Conservation (phyloP, 495 filamentous ascomycete species). For the Aspergillus olivimuriae region DNA sequence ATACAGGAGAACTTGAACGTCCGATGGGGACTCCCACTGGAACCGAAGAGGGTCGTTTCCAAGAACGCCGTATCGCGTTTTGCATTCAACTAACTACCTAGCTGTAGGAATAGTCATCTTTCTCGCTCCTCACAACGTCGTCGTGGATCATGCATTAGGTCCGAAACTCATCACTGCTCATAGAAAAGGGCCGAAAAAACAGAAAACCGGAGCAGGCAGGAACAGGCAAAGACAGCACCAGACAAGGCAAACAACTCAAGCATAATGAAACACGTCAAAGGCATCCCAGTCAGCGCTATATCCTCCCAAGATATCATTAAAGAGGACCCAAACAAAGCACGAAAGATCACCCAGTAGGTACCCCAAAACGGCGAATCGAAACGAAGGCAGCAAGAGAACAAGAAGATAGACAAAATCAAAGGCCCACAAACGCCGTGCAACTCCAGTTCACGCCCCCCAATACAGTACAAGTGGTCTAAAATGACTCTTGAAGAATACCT, state of each 20-base stretch:
- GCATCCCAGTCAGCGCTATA: conserved; percentile 14
- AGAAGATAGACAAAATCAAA: conserved; percentile 15
- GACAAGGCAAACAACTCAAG: conserved; percentile 11
- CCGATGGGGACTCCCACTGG: too few species aligned
- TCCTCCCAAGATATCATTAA: conserved; percentile 12
- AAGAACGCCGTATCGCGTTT: too few species aligned
- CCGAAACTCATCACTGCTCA: conserved; percentile 19
- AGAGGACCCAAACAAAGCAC: conserved; percentile 7
- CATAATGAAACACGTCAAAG: too few species aligned
- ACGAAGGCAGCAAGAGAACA: conserved; percentile 10
- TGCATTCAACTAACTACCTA: too few species aligned
- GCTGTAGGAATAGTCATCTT: too few species aligned
- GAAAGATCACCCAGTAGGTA: too few species aligned
- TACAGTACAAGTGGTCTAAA: conserved; percentile 47
- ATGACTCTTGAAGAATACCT: conserved; percentile 23
- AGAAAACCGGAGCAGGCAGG: conserved; percentile 2
- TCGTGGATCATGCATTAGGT: conserved; percentile 23
- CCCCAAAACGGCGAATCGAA: too few species aligned
- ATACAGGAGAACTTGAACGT: too few species aligned
- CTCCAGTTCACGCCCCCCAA: conserved; percentile 23
- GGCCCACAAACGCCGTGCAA: conserved; percentile 24
- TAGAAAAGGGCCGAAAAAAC: conserved; percentile 6
- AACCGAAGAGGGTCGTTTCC: too few species aligned
- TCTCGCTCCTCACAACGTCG: conserved; percentile 17
- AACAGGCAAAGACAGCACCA: conserved; percentile 5